These are phyloP conservation scores for Talaromyces sp. DNA, from an alignment of 2,329 filamentous ascomycete genomes.

Conservation along the genomic window DNA sequence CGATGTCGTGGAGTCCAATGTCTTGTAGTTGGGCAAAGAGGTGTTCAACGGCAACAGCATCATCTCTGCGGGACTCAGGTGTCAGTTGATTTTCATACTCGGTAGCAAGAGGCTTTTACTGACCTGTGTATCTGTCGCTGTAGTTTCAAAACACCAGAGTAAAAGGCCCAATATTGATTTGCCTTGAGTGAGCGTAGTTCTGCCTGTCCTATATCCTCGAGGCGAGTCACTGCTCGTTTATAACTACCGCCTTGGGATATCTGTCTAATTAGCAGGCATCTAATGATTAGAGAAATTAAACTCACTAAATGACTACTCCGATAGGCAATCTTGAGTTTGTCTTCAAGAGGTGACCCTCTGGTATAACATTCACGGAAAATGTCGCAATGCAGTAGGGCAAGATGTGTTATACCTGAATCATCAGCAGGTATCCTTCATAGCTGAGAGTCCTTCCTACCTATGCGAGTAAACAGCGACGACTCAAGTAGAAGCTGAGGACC, in stretches of 20 bases:
- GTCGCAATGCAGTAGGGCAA: conserved; percentile 60
- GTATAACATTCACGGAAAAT: conserved; percentile 72
- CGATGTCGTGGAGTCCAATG: conserved; percentile 52
- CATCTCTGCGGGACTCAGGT: conserved; percentile 46
- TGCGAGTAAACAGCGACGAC: conserved; percentile 69
- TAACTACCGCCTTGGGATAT: conserved; percentile 66
- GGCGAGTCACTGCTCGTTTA: conserved; percentile 59
- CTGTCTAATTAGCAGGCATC: conserved; percentile 24
- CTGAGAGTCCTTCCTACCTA: conserved; percentile 51
- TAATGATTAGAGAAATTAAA: no score
- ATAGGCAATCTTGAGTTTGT: conserved; percentile 70
- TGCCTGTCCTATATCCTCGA: conserved; percentile 60
- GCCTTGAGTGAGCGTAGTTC: conserved; percentile 70
- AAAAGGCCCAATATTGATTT: conserved; percentile 55
- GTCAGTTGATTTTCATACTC: neutral
- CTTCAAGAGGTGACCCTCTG: conserved; percentile 64
- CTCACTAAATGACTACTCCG: conserved; percentile 62
- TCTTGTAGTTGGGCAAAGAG: conserved; percentile 57
- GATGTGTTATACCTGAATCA: conserved; percentile 49
- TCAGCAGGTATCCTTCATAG: conserved; percentile 23
- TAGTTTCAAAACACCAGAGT: conserved; percentile 42
- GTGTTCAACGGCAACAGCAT: conserved; percentile 55
- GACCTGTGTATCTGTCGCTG: conserved; percentile 43
- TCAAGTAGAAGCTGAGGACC: conserved; percentile 70
- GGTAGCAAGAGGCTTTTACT: no score